Evolutionary conservation across 2,329 filamentous ascomycete species (phyloP).

Genomic region (Fusarium nematophilum): DNA sequence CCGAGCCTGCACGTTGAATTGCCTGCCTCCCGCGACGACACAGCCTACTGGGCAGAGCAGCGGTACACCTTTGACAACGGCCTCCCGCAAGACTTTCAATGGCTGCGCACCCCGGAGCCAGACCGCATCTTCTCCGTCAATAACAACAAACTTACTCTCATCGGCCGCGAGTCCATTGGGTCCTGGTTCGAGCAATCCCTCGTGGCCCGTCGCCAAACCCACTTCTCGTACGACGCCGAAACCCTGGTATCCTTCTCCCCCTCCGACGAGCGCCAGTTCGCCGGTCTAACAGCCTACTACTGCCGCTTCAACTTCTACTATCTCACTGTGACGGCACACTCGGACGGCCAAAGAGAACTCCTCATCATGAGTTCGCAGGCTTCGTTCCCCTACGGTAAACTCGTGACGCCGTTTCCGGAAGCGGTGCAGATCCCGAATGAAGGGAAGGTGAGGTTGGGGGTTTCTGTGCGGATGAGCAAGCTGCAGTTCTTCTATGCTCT

Average conservation of each 20-base stretch:
- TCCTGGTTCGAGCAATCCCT: slow-evolving; percentile 70
- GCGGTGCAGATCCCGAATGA: slow-evolving; percentile 63
- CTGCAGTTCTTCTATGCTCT: slow-evolving; percentile 69
- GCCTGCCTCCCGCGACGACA: slow-evolving; percentile 60
- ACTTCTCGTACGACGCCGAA: slow-evolving; percentile 71
- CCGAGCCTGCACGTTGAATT: slow-evolving; percentile 65
- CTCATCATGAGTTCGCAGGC: slow-evolving; percentile 67
- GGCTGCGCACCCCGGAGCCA: slow-evolving; percentile 66
- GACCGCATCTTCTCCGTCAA: slow-evolving; percentile 61
- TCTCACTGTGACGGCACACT: slow-evolving; percentile 66
- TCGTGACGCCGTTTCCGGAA: slow-evolving; percentile 55
- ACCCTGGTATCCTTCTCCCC: slow-evolving; percentile 65
- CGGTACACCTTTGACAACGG: slow-evolving; percentile 59
- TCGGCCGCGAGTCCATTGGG: slow-evolving; percentile 64
- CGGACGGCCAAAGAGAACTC: slow-evolving; percentile 67
- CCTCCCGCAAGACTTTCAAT: slow-evolving; percentile 66
- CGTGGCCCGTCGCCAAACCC: slow-evolving; percentile 65
- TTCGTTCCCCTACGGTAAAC: slow-evolving; percentile 64
- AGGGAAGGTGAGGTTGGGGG: slow-evolving; percentile 64
- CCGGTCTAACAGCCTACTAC: slow-evolving; percentile 71
- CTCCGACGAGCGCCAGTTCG: slow-evolving; percentile 69
- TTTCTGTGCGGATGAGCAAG: slow-evolving; percentile 61
- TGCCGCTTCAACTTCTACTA: slow-evolving; percentile 75
- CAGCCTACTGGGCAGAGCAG: slow-evolving; percentile 61
- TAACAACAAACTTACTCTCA: slow-evolving; percentile 56